Percentiles rank a stretch among this genome's conserved stretches.
Conservation (phyloP, 805 yeast genomes). For the Ogataea kodamae region DNA sequence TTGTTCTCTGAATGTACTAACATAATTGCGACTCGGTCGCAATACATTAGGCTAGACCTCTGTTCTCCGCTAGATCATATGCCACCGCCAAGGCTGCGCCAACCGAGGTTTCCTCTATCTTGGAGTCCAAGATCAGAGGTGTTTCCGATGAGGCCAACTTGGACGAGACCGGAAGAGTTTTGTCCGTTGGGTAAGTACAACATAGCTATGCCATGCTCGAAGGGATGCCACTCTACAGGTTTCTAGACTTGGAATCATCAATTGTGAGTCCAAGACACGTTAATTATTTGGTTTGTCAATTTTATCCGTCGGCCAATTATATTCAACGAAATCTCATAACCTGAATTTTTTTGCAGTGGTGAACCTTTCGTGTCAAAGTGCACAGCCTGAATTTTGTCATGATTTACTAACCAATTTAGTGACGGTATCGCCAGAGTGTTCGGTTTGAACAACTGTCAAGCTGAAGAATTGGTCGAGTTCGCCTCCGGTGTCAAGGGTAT, state of each 20-base stretch:
- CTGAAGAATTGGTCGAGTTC: constrained; percentile 99
- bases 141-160: constrained; percentile 95
- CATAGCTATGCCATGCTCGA: neutral
- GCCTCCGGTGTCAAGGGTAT: constrained; percentile 99
- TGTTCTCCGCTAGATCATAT: constrained; percentile 65
- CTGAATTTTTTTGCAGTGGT: constrained; percentile 9
- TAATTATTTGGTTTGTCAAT: constrained; percentile 2
- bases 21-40: constrained; percentile 13
- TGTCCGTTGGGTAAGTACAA: constrained; percentile 84
- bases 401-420: constrained; percentile 53
- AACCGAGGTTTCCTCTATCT: constrained; percentile 97
- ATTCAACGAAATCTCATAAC: constrained; percentile 29
- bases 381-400: constrained; percentile 10
- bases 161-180: constrained; percentile 99
- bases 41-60: constrained; percentile 62
- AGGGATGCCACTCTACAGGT: neutral
- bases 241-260: neutral
- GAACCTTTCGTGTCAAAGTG: constrained; percentile 1
- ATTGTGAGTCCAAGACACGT: constrained; percentile 2
- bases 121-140: constrained; percentile 99
- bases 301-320: constrained; percentile 24
- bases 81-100: constrained; percentile 98
- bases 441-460: constrained; percentile 99
- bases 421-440: constrained; percentile 99
- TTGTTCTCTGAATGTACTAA: no score